A percentile compares a stretch with the other conserved stretches of the same genome.
These are phyloP conservation scores for Monilinia vaccinii-corymbosi DNA, from an alignment of 2,329 filamentous ascomycete genomes.

Conservation along the genomic window DNA sequence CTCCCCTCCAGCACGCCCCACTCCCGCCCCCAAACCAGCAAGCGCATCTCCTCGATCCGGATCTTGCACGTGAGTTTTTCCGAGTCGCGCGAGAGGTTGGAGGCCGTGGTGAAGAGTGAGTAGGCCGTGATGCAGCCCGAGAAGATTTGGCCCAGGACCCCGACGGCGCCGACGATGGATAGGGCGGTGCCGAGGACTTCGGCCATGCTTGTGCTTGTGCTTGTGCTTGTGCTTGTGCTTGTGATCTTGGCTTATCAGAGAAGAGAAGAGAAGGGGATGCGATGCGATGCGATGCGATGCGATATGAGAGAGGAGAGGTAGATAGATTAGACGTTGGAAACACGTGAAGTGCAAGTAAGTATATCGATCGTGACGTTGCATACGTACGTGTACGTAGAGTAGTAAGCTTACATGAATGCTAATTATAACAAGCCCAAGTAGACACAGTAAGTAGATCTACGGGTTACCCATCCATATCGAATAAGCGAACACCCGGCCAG, in stretches of 20 bases:
- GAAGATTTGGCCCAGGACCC: conserved; percentile 39
- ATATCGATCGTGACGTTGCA: not conserved
- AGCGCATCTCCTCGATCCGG: conserved; percentile 41
- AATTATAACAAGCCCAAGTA: no score
- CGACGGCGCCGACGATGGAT: conserved; percentile 36
- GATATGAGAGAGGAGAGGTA: not conserved
- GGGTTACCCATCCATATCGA: not conserved
- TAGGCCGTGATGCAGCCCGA: conserved; percentile 40
- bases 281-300: not conserved
- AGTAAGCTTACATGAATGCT: not conserved
- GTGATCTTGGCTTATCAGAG: no score
- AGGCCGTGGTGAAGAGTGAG: conserved; percentile 36
- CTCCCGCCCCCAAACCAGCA: conserved; percentile 39
- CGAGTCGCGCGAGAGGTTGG: conserved; percentile 35
- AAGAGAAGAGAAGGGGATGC: not conserved
- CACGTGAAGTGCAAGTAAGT: not conserved
- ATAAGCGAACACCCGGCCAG: not conserved
- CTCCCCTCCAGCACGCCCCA: conserved; percentile 40
- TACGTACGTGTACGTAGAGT: not conserved
- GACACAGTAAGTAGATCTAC: no score
- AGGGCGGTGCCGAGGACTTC: conserved; percentile 37
- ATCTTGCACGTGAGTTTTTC: conserved; percentile 39
- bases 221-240: conserved; percentile 11
- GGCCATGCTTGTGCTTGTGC: conserved; percentile 24
- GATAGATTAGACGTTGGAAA: not conserved